A percentile compares a stretch with the other conserved stretches of the same genome.
phyloP scores from a whole-genome alignment of 1,139 yeast genomes.

The Citeromyces hawaiiensis region DNA sequence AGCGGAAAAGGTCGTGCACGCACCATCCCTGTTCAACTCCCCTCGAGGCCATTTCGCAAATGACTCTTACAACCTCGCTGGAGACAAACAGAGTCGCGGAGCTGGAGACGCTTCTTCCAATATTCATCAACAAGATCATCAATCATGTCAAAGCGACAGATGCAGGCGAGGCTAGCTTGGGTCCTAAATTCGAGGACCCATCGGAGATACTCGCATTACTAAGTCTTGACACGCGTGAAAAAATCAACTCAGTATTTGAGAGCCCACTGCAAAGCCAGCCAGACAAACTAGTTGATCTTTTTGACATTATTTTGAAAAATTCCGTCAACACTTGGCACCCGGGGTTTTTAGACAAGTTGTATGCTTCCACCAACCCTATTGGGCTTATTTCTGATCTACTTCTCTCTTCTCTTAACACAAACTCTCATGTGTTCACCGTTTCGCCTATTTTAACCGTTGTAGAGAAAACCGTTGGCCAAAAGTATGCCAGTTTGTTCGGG shows the following conservation, averaged over 20 bases:
- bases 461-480: slow-evolving; percentile 54
- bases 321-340: slow-evolving; percentile 84
- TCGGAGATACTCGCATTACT: slow-evolving; percentile 16
- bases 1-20: too few species aligned
- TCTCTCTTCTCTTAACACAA: slow-evolving; percentile 63
- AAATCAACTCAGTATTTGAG: slow-evolving; percentile 7
- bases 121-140: slow-evolving; percentile 21
- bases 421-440: slow-evolving; percentile 78
- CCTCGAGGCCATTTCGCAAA: too few species aligned
- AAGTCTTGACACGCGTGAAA: slow-evolving; percentile 4
- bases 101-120: slow-evolving; percentile 26
- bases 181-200: slow-evolving; percentile 21
- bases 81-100: slow-evolving; percentile 26
- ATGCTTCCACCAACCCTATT: slow-evolving; percentile 75
- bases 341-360: slow-evolving; percentile 74
- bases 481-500: slow-evolving; percentile 59
- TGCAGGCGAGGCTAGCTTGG: slow-evolving; percentile 18
- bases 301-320: slow-evolving; percentile 47
- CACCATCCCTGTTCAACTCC: too few species aligned
- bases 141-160: slow-evolving; percentile 26
- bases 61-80: slow-evolving; percentile 7
- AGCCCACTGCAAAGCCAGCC: slow-evolving; percentile 8
- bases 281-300: slow-evolving; percentile 28
- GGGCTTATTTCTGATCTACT: slow-evolving; percentile 68
- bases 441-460: slow-evolving; percentile 71